Evolutionary conservation across 805 yeast species (phyloP), one percentile per base, ranked within the genome.

Genomic region (Starmerella davenportii): DNA sequence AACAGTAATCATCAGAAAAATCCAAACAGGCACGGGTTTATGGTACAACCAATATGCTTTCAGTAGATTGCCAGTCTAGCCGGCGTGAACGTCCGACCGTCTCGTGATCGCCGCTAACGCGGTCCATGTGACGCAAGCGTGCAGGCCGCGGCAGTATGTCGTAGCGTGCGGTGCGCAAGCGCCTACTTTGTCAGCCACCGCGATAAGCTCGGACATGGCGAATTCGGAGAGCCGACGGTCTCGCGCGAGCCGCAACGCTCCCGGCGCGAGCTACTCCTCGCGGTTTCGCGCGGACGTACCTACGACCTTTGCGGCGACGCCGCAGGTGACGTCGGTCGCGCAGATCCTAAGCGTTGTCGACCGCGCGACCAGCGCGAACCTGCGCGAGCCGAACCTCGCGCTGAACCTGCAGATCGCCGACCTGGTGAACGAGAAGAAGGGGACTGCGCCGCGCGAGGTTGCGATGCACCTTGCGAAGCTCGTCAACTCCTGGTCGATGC

Each of bases 391-490:
- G 4, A 87, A 90, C 53, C 66, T 85, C 42, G 80, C 82, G 3
- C 61, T 84, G 44, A 90, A 87, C 55, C 61, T 90, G 49, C 95
- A 87, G 55, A 85, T 90, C 43, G 87, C 95, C 44, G 99, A 90
- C 58, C 69, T 77, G 51, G 74, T 90, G 57, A 90, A 90, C 55
- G 85, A 79, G 39, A 87, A 87, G 53, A 93, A 85, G 61, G 96
- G 93, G 20, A 69, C 72, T 15, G 65, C 80, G 47, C 94, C 96
- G 2, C 68, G 95, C 44, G 95, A 87, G 53, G 95, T 96, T 3
- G 92, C 93, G 4, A 68, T 74, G 44, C 76, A 85, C 4, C 74
- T 85, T 44, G 95, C 78, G 38, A 76, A 76, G 52, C 65, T 82
- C 44, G 71, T 87, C 54, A 79, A 82, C 59, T 76, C 77, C 48